A percentile compares a stretch with the other conserved stretches of the same genome.
Conservation (phyloP, 169 alveolate genomes). For the Plasmodium reichenowi region DNA sequence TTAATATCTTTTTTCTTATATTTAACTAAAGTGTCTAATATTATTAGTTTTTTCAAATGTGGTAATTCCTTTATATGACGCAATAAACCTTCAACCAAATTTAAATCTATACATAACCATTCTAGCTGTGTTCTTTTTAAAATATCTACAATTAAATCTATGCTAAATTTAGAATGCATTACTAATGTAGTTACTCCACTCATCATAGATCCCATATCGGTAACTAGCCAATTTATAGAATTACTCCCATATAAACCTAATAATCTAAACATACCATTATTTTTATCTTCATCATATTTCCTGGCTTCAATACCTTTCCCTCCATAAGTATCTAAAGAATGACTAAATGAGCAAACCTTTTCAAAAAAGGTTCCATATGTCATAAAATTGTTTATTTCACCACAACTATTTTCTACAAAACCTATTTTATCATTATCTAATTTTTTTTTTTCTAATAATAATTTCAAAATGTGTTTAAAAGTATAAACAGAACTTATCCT, state of each 20-base stretch:
- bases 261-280: slow-evolving; percentile 25
- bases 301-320: slow-evolving; percentile 28
- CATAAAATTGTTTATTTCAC: neutral
- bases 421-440: neutral
- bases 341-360: neutral
- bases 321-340: slow-evolving; percentile 7
- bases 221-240: slow-evolving; percentile 44
- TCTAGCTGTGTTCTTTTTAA: slow-evolving; percentile 29
- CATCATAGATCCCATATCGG: slow-evolving; percentile 27
- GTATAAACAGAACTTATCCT: too few relatives aligned
- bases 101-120: slow-evolving; percentile 58
- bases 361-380: slow-evolving; percentile 7
- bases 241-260: slow-evolving; percentile 69
- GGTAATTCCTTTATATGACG: slow-evolving; percentile 13
- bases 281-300: slow-evolving; percentile 25
- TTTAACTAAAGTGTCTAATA: slow-evolving; percentile 11
- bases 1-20: neutral
- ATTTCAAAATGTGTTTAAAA: slow-evolving; percentile 10
- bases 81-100: slow-evolving; percentile 8
- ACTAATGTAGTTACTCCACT: slow-evolving; percentile 37
- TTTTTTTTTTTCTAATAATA: neutral
- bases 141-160: slow-evolving; percentile 31
- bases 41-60: slow-evolving; percentile 32
- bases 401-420: slow-evolving; percentile 13
- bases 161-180: slow-evolving; percentile 67